A percentile compares a stretch with the other conserved stretches of the same genome.
Evolutionary conservation across 2,329 filamentous ascomycete genomes (phyloP).

Genomic region (Xylariaceae sp.): DNA sequence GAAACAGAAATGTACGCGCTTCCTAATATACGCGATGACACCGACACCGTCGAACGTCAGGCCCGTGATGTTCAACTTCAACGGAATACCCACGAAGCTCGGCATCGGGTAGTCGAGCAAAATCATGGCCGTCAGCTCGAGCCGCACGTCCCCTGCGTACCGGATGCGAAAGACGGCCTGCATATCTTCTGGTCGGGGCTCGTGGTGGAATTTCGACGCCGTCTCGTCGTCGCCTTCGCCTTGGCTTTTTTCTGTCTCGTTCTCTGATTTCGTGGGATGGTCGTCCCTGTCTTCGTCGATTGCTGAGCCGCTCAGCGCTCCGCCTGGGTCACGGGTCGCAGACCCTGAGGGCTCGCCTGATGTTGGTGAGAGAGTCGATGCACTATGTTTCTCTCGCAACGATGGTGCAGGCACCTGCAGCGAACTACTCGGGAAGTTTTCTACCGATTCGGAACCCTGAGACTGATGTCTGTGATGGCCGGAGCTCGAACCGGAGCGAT

Average conservation of each 20-base stretch:
- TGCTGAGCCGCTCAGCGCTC: slow-evolving; percentile 11
- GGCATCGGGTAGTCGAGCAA: slow-evolving; percentile 97
- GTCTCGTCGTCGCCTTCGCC: slow-evolving; percentile 28
- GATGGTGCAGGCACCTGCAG: slow-evolving; percentile 36
- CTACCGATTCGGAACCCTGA: slow-evolving; percentile 43
- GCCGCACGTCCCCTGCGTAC: slow-evolving; percentile 80
- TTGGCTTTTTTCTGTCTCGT: slow-evolving; percentile 7
- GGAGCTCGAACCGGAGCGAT: slow-evolving; percentile 24
- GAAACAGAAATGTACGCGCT: slow-evolving; percentile 89
- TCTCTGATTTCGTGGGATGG: background rate
- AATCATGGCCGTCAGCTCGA: slow-evolving; percentile 91
- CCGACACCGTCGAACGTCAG: slow-evolving; percentile 93
- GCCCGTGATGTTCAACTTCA: slow-evolving; percentile 92
- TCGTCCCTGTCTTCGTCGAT: slow-evolving; percentile 21
- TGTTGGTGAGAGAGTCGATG: slow-evolving; percentile 56
- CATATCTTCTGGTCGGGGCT: slow-evolving; percentile 77
- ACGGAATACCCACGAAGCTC: slow-evolving; percentile 90
- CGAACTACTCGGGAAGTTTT: slow-evolving; percentile 32
- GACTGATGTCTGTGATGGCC: slow-evolving; percentile 42
- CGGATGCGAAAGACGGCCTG: slow-evolving; percentile 88
- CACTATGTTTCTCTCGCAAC: slow-evolving; percentile 55
- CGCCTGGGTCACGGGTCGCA: slow-evolving; percentile 46
- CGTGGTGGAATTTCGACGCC: slow-evolving; percentile 50
- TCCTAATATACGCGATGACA: slow-evolving; percentile 84
- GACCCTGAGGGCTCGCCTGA: slow-evolving; percentile 50